phyloP scores from a whole-genome alignment of 2,329 filamentous ascomycete genomes.

The Nigrospora oryzae region DNA sequence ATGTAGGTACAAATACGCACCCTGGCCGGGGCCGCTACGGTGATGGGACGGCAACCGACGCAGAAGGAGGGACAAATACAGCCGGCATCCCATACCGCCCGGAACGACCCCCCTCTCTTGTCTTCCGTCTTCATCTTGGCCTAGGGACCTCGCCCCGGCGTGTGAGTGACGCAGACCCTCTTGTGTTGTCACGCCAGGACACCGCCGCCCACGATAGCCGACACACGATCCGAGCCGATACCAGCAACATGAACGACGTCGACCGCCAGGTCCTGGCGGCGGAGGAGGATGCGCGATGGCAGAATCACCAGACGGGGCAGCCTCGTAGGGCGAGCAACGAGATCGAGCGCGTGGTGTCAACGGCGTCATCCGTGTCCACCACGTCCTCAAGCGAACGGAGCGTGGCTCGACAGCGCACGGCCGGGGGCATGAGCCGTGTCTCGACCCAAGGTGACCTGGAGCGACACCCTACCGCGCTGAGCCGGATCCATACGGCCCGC shows the following conservation, averaged over 20 bases:
- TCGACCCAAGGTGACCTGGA: conserved; percentile 61
- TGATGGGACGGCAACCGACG: too few relatives aligned
- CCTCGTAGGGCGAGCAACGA: conserved; percentile 17
- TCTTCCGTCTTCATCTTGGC: too few relatives aligned
- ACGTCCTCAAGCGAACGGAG: conserved; percentile 31
- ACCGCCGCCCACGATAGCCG: too few relatives aligned
- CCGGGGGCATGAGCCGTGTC: conserved; percentile 47
- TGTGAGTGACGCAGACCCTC: too few relatives aligned
- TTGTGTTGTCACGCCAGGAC: too few relatives aligned
- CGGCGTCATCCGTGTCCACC: conserved; percentile 41
- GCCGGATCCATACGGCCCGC: conserved; percentile 61
- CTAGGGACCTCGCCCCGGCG: too few relatives aligned
- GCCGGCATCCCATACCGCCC: too few relatives aligned
- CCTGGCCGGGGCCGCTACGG: too few relatives aligned
- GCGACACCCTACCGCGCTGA: conserved; percentile 59
- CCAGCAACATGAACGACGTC: conserved; percentile 34
- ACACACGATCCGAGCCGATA: background rate
- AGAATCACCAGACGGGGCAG: conserved; percentile 9
- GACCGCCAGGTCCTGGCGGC: conserved; percentile 45
- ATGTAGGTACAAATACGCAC: too few relatives aligned
- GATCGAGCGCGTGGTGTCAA: conserved; percentile 41
- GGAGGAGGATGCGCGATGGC: conserved; percentile 28
- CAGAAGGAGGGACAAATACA: too few relatives aligned
- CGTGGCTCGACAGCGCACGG: conserved; percentile 19
- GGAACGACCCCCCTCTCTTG: too few relatives aligned